Base-by-base conservation (phyloP, 139 green algal genomes). In the Closterium sp. region DNA sequence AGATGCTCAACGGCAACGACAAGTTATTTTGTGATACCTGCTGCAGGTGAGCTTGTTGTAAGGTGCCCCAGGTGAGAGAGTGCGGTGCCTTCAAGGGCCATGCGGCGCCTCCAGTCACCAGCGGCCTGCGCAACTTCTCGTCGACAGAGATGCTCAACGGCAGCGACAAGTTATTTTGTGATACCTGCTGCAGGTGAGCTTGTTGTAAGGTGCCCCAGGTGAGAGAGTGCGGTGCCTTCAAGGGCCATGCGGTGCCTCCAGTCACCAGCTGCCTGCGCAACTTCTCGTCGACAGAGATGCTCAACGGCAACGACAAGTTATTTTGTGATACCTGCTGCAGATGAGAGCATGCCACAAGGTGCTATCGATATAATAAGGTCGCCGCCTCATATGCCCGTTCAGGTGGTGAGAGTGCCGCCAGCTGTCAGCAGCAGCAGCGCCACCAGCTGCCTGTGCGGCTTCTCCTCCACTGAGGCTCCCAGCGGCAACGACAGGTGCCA, bases 1-100 rank as follows among this genome's bases (percentile, higher is more conserved):
- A 99, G 92, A 97, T 96, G 83, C 90, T 99, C 83, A 93, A 96
- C 31, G 93, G 92, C 9, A 94, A 97, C 16, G 97, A 99, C 93
- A 99, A 99, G 95, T 99, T 99, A 94, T 97, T 97, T 91, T 99
- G 98, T 95, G 97, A 99, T 95, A 90, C 94, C 25, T 99, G 98
- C 95, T 96, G 96, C 88, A 97, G 96, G 92, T 92, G 85, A n/a
- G 85, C 30, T 84, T 30, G 69, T 84, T 30, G 69, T 55, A n/a
- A n/a, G n/a, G n/a, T n/a, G n/a, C n/a, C n/a, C n/a, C n/a, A n/a
- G n/a, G n/a, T n/a, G n/a, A n/a, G n/a, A n/a, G n/a, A n/a, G n/a
- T n/a, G n/a, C n/a, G n/a, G n/a, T n/a, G n/a, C n/a, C n/a, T n/a
- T n/a, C n/a, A n/a, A n/a, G n/a, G n/a, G n/a, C n/a, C n/a, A n/a